Conservation (phyloP, 768 basidiomycete genomes). For the Lactarius hatsudake region DNA sequence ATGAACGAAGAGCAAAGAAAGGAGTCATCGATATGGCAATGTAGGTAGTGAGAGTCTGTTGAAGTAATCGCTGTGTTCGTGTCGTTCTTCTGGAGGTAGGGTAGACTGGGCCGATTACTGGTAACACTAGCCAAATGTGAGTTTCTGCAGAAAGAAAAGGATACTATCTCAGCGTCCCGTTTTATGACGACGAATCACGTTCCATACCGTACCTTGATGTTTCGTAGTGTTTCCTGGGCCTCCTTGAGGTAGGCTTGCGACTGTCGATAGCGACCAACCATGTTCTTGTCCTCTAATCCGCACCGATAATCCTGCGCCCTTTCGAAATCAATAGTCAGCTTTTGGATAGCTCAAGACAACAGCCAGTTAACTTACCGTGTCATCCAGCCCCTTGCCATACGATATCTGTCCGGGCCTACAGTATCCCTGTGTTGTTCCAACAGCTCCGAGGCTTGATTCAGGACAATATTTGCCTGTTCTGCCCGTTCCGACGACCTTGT, state of each 20-base stretch:
- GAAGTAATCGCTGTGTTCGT: too few relatives aligned
- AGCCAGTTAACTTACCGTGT: not conserved
- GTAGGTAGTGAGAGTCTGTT: too few relatives aligned
- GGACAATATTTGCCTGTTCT: not conserved
- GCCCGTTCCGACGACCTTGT: not conserved
- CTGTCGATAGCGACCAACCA: not conserved
- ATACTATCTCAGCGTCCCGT: not conserved
- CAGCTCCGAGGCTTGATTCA: not conserved
- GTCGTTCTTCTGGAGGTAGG: too few relatives aligned
- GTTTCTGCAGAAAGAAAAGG: not conserved
- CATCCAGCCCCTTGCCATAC: constrained; percentile 5
- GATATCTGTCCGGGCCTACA: not conserved
- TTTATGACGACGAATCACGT: not conserved
- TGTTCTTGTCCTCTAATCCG: constrained; percentile 8
- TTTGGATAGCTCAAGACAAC: too few relatives aligned
- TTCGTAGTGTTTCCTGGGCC: constrained; percentile 5
- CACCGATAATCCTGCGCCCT: not conserved
- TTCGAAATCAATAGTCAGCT: not conserved
- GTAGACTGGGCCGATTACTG: not conserved
- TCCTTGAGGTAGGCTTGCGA: constrained; percentile 8
- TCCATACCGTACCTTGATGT: not conserved
- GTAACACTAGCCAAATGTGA: not conserved
- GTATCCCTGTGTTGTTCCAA: not conserved
- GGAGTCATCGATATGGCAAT: not conserved
- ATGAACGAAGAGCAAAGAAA: too few relatives aligned